A percentile compares a stretch with the other conserved stretches of the same genome.
These are phyloP conservation scores for Schizothecium vesticola DNA, from an alignment of 495 filamentous ascomycete genomes.

Conservation along the genomic window DNA sequence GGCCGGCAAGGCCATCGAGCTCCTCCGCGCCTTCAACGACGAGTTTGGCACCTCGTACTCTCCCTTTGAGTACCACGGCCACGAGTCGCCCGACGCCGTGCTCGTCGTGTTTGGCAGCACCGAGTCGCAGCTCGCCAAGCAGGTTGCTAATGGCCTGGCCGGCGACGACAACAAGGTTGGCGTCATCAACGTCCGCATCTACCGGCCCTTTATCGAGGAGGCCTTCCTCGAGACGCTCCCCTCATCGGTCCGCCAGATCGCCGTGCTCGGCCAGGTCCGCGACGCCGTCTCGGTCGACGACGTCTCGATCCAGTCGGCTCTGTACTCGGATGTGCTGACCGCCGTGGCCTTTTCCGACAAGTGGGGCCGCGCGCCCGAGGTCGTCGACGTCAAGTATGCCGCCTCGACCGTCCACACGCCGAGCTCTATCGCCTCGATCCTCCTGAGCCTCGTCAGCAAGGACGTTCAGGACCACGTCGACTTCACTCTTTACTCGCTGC, in stretches of 20 bases:
- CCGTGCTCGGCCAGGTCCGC: slow-evolving; percentile 58
- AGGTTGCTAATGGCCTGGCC: slow-evolving; percentile 69
- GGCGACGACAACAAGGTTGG: slow-evolving; percentile 71
- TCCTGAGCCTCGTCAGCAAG: slow-evolving; percentile 62
- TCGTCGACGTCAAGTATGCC: slow-evolving; percentile 84
- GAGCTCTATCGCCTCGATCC: slow-evolving; percentile 50
- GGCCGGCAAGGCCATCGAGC: slow-evolving; percentile 66
- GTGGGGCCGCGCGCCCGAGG: slow-evolving; percentile 52
- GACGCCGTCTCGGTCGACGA: slow-evolving; percentile 56
- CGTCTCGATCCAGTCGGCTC: slow-evolving; percentile 64
- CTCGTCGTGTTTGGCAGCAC: slow-evolving; percentile 88
- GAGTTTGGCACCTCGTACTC: slow-evolving; percentile 91
- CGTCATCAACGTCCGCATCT: slow-evolving; percentile 84
- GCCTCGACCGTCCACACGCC: slow-evolving; percentile 76
- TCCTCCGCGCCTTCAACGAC: slow-evolving; percentile 78
- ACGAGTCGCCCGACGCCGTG: slow-evolving; percentile 67
- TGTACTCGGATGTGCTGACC: slow-evolving; percentile 85
- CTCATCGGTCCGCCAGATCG: slow-evolving; percentile 63
- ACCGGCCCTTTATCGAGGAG: slow-evolving; percentile 90
- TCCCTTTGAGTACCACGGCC: slow-evolving; percentile 92
- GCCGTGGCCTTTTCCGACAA: slow-evolving; percentile 71
- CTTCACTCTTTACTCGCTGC: slow-evolving; percentile 33
- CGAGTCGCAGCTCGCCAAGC: slow-evolving; percentile 77
- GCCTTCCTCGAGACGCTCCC: slow-evolving; percentile 81
- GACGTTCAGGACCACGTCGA: slow-evolving; percentile 48